Evolutionary conservation across 2,329 filamentous ascomycete genomes (phyloP), one percentile per base, ranked within the genome.

Genomic region (Cercospora sp.): DNA sequence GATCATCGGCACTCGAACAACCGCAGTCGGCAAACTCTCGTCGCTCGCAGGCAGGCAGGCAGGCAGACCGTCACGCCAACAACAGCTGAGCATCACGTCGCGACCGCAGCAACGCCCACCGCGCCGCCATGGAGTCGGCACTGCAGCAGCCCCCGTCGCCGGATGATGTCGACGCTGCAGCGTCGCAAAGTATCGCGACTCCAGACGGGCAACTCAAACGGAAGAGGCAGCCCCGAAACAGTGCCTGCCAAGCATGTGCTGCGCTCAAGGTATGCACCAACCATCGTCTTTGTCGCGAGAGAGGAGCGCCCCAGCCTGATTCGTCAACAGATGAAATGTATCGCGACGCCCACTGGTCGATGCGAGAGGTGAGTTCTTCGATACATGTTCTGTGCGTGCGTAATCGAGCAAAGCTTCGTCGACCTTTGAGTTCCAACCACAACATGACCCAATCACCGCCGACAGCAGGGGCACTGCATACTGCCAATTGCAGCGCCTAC

Each of bases 181-280:
- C 60, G 26, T 23, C 59, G 59, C 53, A 58, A n/a, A 30, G 26
- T 12, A 20, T 67, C 36, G 63, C 53, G 26, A 71, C 67, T 45
- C 63, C 67, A 5, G 67, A 69, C 33, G 60, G 55, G 55, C 57
- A 63, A 23, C 59, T 69, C 48, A 75, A 76, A 59, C 64, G 73
- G 10, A 72, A 75, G 67, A 71, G 74, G 42, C 75, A 76, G 66
- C 72, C 73, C 4, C 64, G 74, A 36, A 75, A 76, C 58, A 68
- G 65, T 13, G 75, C 75, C 5, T 76, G 75, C 66, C 72, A 72
- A 60, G 64, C 63, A 59, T 76, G 75, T 65, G 69, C 73, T 3
- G 63, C 64, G n/a, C 61, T 75, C 39, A 76, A 76, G 71, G 75
- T 76, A 31, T 63, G 62, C 58, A 28, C 48, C 36, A n/a, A 7